Conservation (phyloP, 1,284 basidiomycete species). For the Trichosporon sp. region DNA sequence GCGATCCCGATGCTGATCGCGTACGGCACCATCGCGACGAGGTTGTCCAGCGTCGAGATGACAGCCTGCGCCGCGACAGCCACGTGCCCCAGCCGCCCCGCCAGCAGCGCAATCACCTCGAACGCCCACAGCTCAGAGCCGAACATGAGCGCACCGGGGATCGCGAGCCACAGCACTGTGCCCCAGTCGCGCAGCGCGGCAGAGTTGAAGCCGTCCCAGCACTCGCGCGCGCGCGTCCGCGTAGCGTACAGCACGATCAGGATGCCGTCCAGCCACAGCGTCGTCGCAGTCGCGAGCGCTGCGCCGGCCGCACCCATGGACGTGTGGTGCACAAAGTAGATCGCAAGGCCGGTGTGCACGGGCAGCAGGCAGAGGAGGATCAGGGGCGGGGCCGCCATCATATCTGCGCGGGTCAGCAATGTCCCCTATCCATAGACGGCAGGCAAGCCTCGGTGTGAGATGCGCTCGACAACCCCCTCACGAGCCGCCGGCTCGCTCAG, state of each 20-base stretch:
- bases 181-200: conserved; percentile 24
- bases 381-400: conserved; percentile 27
- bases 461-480: too few species aligned
- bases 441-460: neutral
- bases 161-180: conserved; percentile 22
- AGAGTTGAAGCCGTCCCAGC: conserved; percentile 29
- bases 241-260: conserved; percentile 21
- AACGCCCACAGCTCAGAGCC: conserved; percentile 33
- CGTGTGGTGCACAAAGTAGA: conserved; percentile 29
- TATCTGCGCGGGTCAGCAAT: conserved; percentile 12
- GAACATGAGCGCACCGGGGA: conserved; percentile 30
- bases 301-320: conserved; percentile 25
- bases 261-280: conserved; percentile 22
- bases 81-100: conserved; percentile 28
- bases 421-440: neutral
- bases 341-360: conserved; percentile 23
- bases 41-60: conserved; percentile 23
- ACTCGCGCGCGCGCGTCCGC: conserved; percentile 25
- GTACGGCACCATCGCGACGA: conserved; percentile 24
- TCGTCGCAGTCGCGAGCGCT: conserved; percentile 21
- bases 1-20: conserved; percentile 26
- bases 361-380: conserved; percentile 29
- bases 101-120: conserved; percentile 32
- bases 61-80: conserved; percentile 33
- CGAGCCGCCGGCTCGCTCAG: neutral